These are phyloP conservation scores for Microsporum audouinii DNA, from an alignment of 2,329 filamentous ascomycete species.

Conservation along the genomic window DNA sequence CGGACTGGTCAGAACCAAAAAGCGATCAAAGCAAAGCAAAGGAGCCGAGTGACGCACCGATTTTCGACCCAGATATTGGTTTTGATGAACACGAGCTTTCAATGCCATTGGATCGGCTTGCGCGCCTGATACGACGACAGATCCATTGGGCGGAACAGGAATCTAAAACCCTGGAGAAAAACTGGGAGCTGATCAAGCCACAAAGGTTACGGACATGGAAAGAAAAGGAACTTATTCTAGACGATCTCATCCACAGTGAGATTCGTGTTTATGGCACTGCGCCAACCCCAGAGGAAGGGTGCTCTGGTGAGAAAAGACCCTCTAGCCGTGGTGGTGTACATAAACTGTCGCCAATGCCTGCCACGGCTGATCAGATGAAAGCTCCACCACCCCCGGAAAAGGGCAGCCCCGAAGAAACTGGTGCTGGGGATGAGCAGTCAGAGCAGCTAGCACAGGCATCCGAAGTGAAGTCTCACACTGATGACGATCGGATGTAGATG, in stretches of 20 bases:
- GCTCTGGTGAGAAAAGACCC: neutral
- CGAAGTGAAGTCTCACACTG: neutral
- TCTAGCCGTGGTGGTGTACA: neutral
- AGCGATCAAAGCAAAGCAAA: slow-evolving; percentile 23
- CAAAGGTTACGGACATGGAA: slow-evolving; percentile 31
- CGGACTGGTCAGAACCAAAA: slow-evolving; percentile 19
- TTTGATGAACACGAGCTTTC: slow-evolving; percentile 36
- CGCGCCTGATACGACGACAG: slow-evolving; percentile 36
- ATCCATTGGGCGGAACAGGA: slow-evolving; percentile 40
- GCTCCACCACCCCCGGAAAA: neutral
- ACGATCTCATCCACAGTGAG: slow-evolving; percentile 34
- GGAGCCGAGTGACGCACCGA: slow-evolving; percentile 26
- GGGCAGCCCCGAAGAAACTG: neutral
- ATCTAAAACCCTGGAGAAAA: slow-evolving; percentile 25
- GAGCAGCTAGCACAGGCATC: neutral
- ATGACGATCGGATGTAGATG: neutral
- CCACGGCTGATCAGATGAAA: neutral
- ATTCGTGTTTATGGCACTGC: slow-evolving; percentile 12
- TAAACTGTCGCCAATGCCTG: neutral
- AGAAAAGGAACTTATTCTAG: slow-evolving; percentile 35
- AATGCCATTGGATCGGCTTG: slow-evolving; percentile 33
- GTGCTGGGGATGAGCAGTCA: neutral
- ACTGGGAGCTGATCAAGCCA: slow-evolving; percentile 30
- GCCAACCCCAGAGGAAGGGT: neutral
- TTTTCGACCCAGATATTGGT: slow-evolving; percentile 30